Evolutionary conservation across 345 rosid genomes (phyloP).

Genomic region (Mallotus nudiflorus): DNA sequence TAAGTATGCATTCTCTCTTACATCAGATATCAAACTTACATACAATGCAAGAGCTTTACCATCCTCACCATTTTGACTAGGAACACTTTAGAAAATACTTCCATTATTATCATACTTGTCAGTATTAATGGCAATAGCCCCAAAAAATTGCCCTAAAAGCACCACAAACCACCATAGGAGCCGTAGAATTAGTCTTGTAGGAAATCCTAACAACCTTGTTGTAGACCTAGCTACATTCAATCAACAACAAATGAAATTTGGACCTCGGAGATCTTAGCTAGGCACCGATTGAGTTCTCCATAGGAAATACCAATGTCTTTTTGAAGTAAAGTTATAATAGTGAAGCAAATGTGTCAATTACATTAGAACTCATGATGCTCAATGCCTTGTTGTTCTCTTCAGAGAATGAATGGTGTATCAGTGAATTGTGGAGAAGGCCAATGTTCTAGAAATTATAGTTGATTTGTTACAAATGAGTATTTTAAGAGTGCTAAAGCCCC

Average conservation of each 20-base stretch:
- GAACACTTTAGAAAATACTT: slow-evolving; percentile 50
- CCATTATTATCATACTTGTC: slow-evolving; percentile 48
- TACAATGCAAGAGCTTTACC: slow-evolving; percentile 33
- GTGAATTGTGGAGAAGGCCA: slow-evolving; percentile 58
- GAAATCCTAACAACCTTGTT: slow-evolving; percentile 62
- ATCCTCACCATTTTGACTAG: slow-evolving; percentile 37
- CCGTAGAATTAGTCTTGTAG: slow-evolving; percentile 47
- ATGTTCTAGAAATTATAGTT: slow-evolving; percentile 50
- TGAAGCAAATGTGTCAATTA: slow-evolving; percentile 51
- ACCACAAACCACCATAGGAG: slow-evolving; percentile 45
- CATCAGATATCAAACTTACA: slow-evolving; percentile 7
- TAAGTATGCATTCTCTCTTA: background rate
- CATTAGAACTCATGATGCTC: slow-evolving; percentile 53
- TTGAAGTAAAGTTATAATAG: slow-evolving; percentile 26
- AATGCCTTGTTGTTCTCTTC: slow-evolving; percentile 67
- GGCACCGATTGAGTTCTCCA: slow-evolving; percentile 37
- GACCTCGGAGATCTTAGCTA: slow-evolving; percentile 46
- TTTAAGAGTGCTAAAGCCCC: too few relatives aligned
- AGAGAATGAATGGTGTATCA: slow-evolving; percentile 72
- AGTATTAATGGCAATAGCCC: slow-evolving; percentile 64
- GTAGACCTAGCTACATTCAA: slow-evolving; percentile 50
- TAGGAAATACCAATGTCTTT: slow-evolving; percentile 57
- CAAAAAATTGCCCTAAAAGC: slow-evolving; percentile 70
- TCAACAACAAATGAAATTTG: slow-evolving; percentile 57
- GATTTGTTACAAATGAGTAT: too few relatives aligned